Conservation (phyloP, 192 early-diverging fungal species). For the Neocallimastix lanati region DNA sequence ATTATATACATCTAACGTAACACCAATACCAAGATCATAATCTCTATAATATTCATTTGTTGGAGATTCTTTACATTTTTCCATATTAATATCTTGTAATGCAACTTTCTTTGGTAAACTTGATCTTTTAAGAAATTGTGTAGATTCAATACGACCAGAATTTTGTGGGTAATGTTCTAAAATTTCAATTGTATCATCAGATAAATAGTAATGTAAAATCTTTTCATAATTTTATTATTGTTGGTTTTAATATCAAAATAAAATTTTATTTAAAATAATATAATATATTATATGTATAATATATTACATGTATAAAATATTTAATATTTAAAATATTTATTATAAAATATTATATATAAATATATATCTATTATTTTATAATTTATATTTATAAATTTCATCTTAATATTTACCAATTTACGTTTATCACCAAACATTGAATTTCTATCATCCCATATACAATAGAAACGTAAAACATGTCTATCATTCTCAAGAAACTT, state of each 20-base stretch:
- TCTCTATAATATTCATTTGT: slow-evolving; percentile 2
- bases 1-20: slow-evolving; percentile 1
- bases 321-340: too few relatives aligned
- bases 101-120: neutral
- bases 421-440: slow-evolving; percentile 1
- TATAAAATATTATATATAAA: too few relatives aligned
- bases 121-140: slow-evolving; percentile 1
- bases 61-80: neutral
- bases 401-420: neutral
- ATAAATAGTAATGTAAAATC: slow-evolving; percentile 3
- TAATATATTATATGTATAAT: too few relatives aligned
- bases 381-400: too few relatives aligned
- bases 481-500: slow-evolving; percentile 3
- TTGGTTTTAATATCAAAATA: too few relatives aligned
- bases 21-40: slow-evolving; percentile 1
- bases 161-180: neutral
- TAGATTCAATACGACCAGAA: neutral
- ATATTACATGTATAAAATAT: too few relatives aligned
- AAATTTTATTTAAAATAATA: too few relatives aligned
- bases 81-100: neutral
- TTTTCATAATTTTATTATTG: too few relatives aligned
- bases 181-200: slow-evolving; percentile 1
- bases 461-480: slow-evolving; percentile 3
- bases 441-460: slow-evolving; percentile 2
- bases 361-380: too few relatives aligned